Evolutionary conservation across 202 grass and related monocot species (phyloP), one percentile per base, ranked within the genome.

Genomic region (Carex arenaria): DNA sequence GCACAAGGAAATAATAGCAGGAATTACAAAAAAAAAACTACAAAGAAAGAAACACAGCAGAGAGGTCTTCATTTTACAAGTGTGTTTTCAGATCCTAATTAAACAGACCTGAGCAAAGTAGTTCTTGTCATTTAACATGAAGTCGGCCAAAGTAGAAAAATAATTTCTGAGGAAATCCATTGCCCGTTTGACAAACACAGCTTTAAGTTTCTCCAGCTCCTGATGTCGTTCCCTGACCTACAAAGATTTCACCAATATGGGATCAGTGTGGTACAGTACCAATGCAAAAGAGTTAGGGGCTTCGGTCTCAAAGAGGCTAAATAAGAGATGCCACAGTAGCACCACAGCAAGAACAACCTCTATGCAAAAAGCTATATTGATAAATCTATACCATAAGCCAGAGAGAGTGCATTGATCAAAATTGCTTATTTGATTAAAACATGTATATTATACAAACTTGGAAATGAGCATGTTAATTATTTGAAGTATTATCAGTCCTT

Each of bases 121-220:
- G 74, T 83, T 95, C 86, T 96, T 99, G 76, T 99, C 96, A 86
- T 88, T 99, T 84, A 99, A 93, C 96, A 99, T 99, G 72, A 96
- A 99, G 77, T 99, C 96, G n/a, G 95, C 96, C 90, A 99, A 91
- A 67, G 93, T 94, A 88, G 93, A 95, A 85, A 99, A 99, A 64
- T 99, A 99, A 74, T 89, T 96, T 54, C 88, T 90, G 63, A 99
- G 90, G 81, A 99, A 99, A 69, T 99, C 91, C 20, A 91, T 93
- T 88, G 93, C 96, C 62, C 91, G 86, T 85, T 89, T 85, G 89
- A 99, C 88, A 85, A 96, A 99, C 72, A 90, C 90, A 82, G 74
- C 86, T 85, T 94, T 96, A 83, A 99, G 82, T 84, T 96, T 95
- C 84, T 93, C 88, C 81, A 99, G 69, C 80, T 99, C 91, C 40